Evolutionary conservation across 78 protist species (phyloP).

Genomic region (Dictyostelium firmibasis): DNA sequence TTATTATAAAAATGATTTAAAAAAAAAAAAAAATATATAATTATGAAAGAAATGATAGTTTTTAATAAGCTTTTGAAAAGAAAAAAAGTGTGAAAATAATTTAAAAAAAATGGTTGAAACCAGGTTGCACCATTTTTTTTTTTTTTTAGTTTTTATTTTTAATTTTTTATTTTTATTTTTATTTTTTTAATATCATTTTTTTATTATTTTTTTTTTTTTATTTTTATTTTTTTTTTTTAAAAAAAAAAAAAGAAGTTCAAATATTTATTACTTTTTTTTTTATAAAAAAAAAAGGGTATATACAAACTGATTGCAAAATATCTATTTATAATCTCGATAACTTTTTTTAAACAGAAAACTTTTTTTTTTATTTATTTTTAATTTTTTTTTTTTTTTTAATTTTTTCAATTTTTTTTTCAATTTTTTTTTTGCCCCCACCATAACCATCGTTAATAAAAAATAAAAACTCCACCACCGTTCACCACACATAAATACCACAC

Average conservation of each 20-base stretch:
- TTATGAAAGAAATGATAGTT: too few species aligned
- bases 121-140: too few species aligned
- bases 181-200: background rate
- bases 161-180: background rate
- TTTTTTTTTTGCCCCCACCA: background rate
- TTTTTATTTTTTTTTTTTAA: background rate
- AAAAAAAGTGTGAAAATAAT: too few species aligned
- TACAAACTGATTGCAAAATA: background rate
- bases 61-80: too few species aligned
- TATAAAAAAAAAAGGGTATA: background rate
- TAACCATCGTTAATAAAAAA: background rate
- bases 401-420: background rate
- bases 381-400: background rate
- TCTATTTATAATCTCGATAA: background rate
- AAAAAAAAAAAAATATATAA: too few species aligned
- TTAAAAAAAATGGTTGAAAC: too few species aligned
- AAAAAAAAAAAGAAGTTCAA: background rate
- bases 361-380: background rate
- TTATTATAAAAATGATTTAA: too few species aligned
- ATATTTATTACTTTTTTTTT: too few species aligned
- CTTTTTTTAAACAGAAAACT: background rate
- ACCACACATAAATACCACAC: too few species aligned
- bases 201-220: background rate
- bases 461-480: background rate
- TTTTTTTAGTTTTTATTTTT: background rate